Percentiles rank a stretch among this genome's conserved stretches.
These are phyloP conservation scores for Coemansia sp. DNA, from an alignment of 192 early-diverging fungal genomes.

Conservation along the genomic window DNA sequence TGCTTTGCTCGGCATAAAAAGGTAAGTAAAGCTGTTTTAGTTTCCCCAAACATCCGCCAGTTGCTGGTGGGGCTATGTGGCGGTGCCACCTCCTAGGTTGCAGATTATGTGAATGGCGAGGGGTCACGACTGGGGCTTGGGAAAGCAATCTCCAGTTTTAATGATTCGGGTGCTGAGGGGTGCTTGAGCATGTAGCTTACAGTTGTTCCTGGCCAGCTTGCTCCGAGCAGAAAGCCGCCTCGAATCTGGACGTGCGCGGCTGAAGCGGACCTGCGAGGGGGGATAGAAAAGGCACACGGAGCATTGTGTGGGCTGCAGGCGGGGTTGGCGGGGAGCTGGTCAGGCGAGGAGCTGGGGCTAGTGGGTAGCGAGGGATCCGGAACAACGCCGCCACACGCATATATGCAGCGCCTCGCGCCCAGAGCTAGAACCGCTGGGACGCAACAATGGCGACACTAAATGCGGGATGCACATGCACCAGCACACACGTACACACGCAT, in stretches of 20 bases:
- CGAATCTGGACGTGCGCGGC: too few relatives aligned
- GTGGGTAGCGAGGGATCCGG: neutral
- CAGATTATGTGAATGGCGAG: neutral
- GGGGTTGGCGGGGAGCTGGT: neutral
- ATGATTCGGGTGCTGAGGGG: neutral
- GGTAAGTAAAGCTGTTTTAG: neutral
- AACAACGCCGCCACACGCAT: conserved; percentile 7
- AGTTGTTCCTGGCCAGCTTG: too few relatives aligned
- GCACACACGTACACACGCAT: neutral
- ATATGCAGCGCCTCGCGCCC: conserved; percentile 6
- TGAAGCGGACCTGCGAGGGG: too few relatives aligned
- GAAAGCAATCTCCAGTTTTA: neutral
- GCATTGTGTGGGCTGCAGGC: neutral
- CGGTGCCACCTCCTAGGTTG: neutral
- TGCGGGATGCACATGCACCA: neutral
- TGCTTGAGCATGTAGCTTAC: neutral
- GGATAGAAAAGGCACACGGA: too few relatives aligned
- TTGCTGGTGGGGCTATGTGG: neutral
- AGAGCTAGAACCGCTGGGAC: neutral
- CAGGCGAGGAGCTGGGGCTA: neutral
- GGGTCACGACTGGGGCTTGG: neutral
- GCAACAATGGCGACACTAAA: neutral
- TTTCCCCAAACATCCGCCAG: too few relatives aligned
- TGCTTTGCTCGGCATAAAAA: neutral
- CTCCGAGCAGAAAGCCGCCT: too few relatives aligned